Evolutionary conservation across 345 rosid species (phyloP).

Genomic region (Viola odorata): DNA sequence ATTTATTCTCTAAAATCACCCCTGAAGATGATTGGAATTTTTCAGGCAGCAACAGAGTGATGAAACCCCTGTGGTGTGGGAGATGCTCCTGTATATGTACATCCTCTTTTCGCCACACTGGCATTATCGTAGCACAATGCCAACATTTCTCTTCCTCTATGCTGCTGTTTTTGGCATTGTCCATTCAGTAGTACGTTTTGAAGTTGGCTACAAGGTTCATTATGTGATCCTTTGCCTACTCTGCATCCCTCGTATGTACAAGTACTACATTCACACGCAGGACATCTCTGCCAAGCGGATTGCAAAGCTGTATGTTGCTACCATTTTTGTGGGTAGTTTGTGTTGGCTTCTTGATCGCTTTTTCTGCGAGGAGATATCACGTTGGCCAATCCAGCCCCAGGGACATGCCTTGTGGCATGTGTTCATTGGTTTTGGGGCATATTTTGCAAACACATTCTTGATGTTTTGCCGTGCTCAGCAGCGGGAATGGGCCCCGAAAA

Average conservation of each 20-base stretch:
- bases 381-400: constrained; percentile 68
- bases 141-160: constrained; percentile 78
- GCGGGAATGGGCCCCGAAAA: constrained; percentile 61
- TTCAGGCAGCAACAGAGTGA: constrained; percentile 90
- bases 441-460: constrained; percentile 80
- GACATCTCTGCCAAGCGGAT: constrained; percentile 56
- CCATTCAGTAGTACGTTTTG: constrained; percentile 57
- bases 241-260: constrained; percentile 81
- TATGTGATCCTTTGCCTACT: constrained; percentile 63
- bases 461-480: constrained; percentile 94
- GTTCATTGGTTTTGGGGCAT: constrained; percentile 74
- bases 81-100: constrained; percentile 82
- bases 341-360: constrained; percentile 66
- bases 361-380: constrained; percentile 51
- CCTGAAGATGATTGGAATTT: constrained; percentile 3
- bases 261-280: constrained; percentile 73
- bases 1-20: background rate
- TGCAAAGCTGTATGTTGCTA: constrained; percentile 59
- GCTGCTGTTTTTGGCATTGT: constrained; percentile 61
- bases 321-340: constrained; percentile 46
- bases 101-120: constrained; percentile 91
- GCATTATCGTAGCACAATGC: constrained; percentile 92
- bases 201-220: constrained; percentile 73
- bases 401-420: constrained; percentile 92
- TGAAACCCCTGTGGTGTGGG: constrained; percentile 97